These are phyloP conservation scores for Viola pubescens DNA, from an alignment of 441 rosid genomes.

Conservation along the genomic window DNA sequence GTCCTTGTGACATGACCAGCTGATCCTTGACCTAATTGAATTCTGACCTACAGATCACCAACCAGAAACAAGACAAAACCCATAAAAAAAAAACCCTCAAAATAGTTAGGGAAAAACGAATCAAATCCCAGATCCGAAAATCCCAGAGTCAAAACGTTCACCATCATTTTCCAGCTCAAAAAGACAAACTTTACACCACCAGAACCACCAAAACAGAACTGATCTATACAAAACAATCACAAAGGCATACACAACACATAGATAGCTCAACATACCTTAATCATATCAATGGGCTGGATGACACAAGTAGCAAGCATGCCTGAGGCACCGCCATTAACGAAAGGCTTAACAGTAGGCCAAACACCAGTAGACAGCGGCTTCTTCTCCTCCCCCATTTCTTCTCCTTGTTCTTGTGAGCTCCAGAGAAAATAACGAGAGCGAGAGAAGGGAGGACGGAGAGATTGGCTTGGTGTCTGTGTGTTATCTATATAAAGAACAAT, in stretches of 20 bases:
- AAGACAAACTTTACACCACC: slow-evolving; percentile 8
- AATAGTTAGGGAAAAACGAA: background rate
- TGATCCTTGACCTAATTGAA: slow-evolving; percentile 97
- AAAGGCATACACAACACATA: background rate
- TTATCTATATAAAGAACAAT: too few species aligned
- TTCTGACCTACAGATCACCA: slow-evolving; percentile 66
- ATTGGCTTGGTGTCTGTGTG: too few species aligned
- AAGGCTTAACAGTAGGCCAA: slow-evolving; percentile 82
- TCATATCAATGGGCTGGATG: slow-evolving; percentile 93
- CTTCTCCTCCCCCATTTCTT: slow-evolving; percentile 72
- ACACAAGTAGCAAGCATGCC: slow-evolving; percentile 99
- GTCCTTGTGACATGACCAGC: slow-evolving; percentile 63
- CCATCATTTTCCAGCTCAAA: slow-evolving; percentile 1
- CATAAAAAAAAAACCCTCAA: slow-evolving; percentile 13
- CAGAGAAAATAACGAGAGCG: background rate
- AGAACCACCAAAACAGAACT: background rate
- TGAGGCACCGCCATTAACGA: slow-evolving; percentile 91
- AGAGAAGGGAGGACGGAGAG: background rate
- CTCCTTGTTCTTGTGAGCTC: slow-evolving; percentile 10
- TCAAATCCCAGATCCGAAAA: slow-evolving; percentile 34
- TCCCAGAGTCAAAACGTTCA: background rate
- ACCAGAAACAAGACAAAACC: slow-evolving; percentile 6
- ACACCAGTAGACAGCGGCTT: slow-evolving; percentile 46
- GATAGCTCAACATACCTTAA: slow-evolving; percentile 48
- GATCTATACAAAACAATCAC: slow-evolving; percentile 5